These are phyloP conservation scores for Globisporangium polare DNA, from an alignment of 352 stramenopile genomes.

Conservation along the genomic window DNA sequence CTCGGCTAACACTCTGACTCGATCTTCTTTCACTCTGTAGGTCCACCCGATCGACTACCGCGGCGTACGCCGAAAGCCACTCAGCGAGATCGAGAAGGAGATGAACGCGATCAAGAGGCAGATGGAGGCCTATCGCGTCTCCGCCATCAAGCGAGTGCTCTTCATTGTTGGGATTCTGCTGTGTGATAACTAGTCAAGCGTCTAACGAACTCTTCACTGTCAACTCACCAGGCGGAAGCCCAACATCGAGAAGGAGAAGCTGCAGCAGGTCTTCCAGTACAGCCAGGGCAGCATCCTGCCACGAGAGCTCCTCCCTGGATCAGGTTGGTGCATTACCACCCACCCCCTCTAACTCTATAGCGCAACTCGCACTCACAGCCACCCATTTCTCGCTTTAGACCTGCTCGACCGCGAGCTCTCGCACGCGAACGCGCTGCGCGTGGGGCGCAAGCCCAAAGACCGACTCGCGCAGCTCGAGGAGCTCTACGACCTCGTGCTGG, in stretches of 20 bases:
- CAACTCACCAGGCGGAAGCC: constrained; percentile 27
- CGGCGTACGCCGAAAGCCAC: constrained; percentile 46
- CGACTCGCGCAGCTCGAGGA: constrained; percentile 55
- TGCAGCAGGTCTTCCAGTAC: constrained; percentile 78
- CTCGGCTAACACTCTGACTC: background rate
- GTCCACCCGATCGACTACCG: constrained; percentile 62
- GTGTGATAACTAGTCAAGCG: background rate
- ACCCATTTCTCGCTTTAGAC: constrained; percentile 25
- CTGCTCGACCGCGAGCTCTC: constrained; percentile 57
- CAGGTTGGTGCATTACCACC: constrained; percentile 30
- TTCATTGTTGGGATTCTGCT: background rate
- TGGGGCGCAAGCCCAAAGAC: constrained; percentile 31
- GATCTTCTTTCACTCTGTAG: constrained; percentile 10
- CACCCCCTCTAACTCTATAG: background rate
- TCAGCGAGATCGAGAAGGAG: constrained; percentile 76
- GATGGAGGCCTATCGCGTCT: constrained; percentile 58
- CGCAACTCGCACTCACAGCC: background rate
- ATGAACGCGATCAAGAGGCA: constrained; percentile 64
- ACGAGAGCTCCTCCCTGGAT: constrained; percentile 59
- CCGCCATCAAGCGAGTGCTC: constrained; percentile 40
- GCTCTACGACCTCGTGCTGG: constrained; percentile 53
- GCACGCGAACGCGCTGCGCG: constrained; percentile 41
- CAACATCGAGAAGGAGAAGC: constrained; percentile 81
- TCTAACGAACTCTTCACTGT: background rate
- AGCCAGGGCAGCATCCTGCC: constrained; percentile 64